phyloP scores from a whole-genome alignment of 2,329 filamentous ascomycete species.

The Fusarium pininemorale region DNA sequence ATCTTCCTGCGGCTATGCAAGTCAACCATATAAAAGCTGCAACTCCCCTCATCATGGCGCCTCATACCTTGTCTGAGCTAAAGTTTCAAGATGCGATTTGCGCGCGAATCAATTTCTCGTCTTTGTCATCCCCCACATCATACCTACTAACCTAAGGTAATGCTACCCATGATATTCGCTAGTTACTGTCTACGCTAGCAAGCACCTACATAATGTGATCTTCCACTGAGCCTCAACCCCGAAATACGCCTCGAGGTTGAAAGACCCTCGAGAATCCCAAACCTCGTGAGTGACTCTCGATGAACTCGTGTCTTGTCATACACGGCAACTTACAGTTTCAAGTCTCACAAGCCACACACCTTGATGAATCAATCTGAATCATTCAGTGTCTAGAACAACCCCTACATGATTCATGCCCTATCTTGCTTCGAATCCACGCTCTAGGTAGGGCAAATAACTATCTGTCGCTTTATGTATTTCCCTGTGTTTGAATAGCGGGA shows the following conservation, averaged over 20 bases:
- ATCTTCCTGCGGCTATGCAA: neutral
- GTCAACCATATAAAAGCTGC: neutral
- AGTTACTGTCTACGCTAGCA: neutral
- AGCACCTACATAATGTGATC: neutral
- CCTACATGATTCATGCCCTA: neutral
- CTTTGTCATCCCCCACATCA: slow-evolving; percentile 32
- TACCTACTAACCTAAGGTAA: neutral
- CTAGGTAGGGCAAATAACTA: too few relatives aligned
- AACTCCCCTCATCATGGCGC: neutral
- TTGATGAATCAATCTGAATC: neutral
- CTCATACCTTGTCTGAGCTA: neutral
- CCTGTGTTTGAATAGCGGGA: neutral
- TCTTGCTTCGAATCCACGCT: neutral
- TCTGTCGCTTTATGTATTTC: neutral
- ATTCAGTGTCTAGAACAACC: neutral
- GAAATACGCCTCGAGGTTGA: neutral
- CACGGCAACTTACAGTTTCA: neutral
- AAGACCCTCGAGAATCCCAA: neutral
- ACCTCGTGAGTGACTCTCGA: neutral
- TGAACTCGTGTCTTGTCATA: neutral
- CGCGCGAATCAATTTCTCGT: slow-evolving; percentile 31
- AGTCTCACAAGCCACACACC: neutral
- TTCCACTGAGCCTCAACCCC: neutral
- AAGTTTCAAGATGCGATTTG: neutral
- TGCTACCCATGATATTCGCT: neutral